phyloP scores from a whole-genome alignment of 1,284 basidiomycete species.

The Porodaedalea pini region DNA sequence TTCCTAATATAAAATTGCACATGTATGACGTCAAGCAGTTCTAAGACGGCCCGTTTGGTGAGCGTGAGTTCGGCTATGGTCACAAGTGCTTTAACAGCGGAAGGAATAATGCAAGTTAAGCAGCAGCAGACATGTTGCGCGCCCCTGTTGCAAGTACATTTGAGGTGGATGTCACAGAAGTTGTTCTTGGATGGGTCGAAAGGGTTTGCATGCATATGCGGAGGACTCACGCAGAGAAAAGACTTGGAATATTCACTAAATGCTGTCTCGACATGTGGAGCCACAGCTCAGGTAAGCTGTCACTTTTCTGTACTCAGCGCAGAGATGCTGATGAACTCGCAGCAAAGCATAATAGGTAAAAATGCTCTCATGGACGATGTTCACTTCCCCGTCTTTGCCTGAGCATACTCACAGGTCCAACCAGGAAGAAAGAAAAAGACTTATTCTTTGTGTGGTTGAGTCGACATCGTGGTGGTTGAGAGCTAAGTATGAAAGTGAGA shows the following conservation, averaged over 20 bases:
- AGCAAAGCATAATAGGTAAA: constrained; percentile 93
- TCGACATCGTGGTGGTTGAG: no score
- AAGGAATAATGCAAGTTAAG: constrained; percentile 81
- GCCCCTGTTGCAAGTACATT: constrained; percentile 79
- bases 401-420: constrained; percentile 58
- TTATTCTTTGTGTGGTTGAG: no score
- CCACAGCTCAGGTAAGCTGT: constrained; percentile 67
- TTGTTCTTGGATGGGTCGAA: constrained; percentile 81
- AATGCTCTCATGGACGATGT: constrained; percentile 93
- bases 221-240: constrained; percentile 47
- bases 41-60: constrained; percentile 91
- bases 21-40: constrained; percentile 94
- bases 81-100: constrained; percentile 38
- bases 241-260: constrained; percentile 92
- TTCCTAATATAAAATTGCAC: constrained; percentile 88
- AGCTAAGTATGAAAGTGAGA: no score
- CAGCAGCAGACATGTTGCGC: constrained; percentile 89
- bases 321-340: constrained; percentile 5
- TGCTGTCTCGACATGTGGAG: constrained; percentile 85
- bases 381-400: constrained; percentile 52
- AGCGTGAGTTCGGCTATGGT: constrained; percentile 53
- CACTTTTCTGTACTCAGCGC: not conserved
- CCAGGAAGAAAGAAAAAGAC: no score
- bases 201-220: constrained; percentile 61
- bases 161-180: constrained; percentile 79